A percentile compares a stretch with the other conserved stretches of the same genome.
Evolutionary conservation across 352 stramenopile species (phyloP).

Genomic region (Phytophthora melonis): DNA sequence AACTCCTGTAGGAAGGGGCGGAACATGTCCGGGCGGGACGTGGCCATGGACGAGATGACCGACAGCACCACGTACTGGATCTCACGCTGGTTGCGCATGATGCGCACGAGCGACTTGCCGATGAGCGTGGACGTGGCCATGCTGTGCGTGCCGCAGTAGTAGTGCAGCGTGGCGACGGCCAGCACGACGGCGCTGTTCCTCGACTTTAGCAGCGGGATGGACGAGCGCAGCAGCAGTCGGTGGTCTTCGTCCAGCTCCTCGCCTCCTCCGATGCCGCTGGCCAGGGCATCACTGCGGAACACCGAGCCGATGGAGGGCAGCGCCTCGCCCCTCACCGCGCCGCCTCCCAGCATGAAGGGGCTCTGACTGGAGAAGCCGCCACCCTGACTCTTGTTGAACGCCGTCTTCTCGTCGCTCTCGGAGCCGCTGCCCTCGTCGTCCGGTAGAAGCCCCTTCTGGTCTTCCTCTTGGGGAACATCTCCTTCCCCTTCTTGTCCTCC

Average conservation of each 20-base stretch:
- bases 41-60: slow-evolving; percentile 95
- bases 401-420: slow-evolving; percentile 49
- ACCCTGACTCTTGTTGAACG: slow-evolving; percentile 27
- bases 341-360: slow-evolving; percentile 55
- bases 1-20: slow-evolving; percentile 97
- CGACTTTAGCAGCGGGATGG: slow-evolving; percentile 97
- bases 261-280: slow-evolving; percentile 68
- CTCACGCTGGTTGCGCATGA: slow-evolving; percentile 97
- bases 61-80: slow-evolving; percentile 98
- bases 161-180: slow-evolving; percentile 96
- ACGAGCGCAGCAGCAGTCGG: slow-evolving; percentile 94
- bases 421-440: slow-evolving; percentile 94
- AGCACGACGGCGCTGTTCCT: slow-evolving; percentile 98
- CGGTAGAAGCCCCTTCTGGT: slow-evolving; percentile 95
- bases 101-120: slow-evolving; percentile 97
- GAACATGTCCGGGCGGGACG: slow-evolving; percentile 96
- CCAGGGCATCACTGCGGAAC: slow-evolving; percentile 74
- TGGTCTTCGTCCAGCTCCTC: slow-evolving; percentile 97
- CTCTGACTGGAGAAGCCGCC: slow-evolving; percentile 44
- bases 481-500: slow-evolving; percentile 60
- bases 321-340: slow-evolving; percentile 43
- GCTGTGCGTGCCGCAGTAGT: slow-evolving; percentile 96
- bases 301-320: slow-evolving; percentile 80
- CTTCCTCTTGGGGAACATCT: slow-evolving; percentile 72
- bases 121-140: slow-evolving; percentile 91